Base-by-base conservation (phyloP, 352 stramenopile genomes). In the Lagenidium sp. region DNA sequence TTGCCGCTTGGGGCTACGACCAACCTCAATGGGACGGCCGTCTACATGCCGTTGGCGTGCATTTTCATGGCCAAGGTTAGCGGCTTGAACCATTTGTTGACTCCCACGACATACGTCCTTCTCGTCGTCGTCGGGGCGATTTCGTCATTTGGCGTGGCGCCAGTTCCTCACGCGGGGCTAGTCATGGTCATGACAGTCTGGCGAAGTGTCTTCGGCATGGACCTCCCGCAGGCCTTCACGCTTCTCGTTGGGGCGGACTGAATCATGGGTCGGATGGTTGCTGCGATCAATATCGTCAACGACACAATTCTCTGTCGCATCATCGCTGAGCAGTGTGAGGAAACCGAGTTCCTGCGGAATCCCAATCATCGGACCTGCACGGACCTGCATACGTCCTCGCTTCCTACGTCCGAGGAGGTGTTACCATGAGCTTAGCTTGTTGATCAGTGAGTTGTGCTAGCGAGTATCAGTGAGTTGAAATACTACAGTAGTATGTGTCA, bases 181-280 rank as follows among this genome's bases (percentile, higher is more conserved):
- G 76, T 88, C 20, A 85, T 87, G 71, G 63, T 81, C 21, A 76
- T 92, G 37, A 92, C 73, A 4, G 68, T 89, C 12, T 89, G 76
- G 73, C 57, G 63, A 20, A 86, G 74, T 11, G 73, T 86, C 12
- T 87, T 87, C 34, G 55, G 60, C 6, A 42, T 64, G 6, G 55
- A 79, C 12, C 35, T 88, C 28, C 79, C 76, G 1, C 50, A 68
- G 11, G 68, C 67, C 6, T 89, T 92, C 46, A 70, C 67, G 8
- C 65, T 85, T 43, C 36, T 89, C 12, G 74, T 89, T 37, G 81
- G 71, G 19, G 65, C 50, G 4, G 74, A 89, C 47, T 87, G 75
- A 65, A 66, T 89, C 43, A 40, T 89, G 30, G 69, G 87, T 50
- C 73, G 76, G 20, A 76, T 84, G 50, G 65, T 68, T 4, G 77